Conservation (phyloP, 495 filamentous ascomycete genomes). For the Penicillium roqueforti region DNA sequence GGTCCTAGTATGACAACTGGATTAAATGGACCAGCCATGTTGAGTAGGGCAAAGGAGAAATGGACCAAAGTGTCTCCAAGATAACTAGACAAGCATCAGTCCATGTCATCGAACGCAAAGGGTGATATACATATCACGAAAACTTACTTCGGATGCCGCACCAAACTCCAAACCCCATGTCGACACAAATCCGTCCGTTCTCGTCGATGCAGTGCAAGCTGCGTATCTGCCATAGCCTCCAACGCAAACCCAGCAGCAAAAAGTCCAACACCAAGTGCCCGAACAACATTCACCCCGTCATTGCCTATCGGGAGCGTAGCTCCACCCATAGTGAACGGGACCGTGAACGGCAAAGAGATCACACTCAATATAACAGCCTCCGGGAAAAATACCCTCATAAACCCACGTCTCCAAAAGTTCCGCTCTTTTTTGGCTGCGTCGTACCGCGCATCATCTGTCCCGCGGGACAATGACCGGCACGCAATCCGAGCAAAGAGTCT, state of each 20-base stretch:
- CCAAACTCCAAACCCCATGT: constrained; percentile 56
- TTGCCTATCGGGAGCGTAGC: constrained; percentile 8
- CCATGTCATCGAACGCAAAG: not conserved
- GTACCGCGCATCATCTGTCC: constrained; percentile 53
- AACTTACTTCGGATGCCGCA: constrained; percentile 57
- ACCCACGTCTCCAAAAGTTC: constrained; percentile 50
- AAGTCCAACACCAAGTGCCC: constrained; percentile 48
- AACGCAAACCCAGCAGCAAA: constrained; percentile 52
- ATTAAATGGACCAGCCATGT: constrained; percentile 46
- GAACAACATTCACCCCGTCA: constrained; percentile 19
- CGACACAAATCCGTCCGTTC: constrained; percentile 37
- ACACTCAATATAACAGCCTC: constrained; percentile 50
- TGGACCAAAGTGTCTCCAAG: constrained; percentile 56
- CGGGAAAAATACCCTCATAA: constrained; percentile 49
- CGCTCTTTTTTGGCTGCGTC: constrained; percentile 43
- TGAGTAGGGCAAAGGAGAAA: constrained; percentile 35
- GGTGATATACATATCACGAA: not conserved
- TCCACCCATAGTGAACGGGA: constrained; percentile 41
- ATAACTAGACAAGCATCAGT: constrained; percentile 39
- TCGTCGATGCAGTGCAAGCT: constrained; percentile 40
- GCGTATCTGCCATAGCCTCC: constrained; percentile 52
- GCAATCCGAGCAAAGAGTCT: constrained; percentile 52
- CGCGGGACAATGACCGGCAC: constrained; percentile 38
- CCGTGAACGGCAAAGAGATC: constrained; percentile 51
- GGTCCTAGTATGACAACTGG: constrained; percentile 52